Conservation (phyloP, 2,329 filamentous ascomycete species). For the Alternaria sp. region DNA sequence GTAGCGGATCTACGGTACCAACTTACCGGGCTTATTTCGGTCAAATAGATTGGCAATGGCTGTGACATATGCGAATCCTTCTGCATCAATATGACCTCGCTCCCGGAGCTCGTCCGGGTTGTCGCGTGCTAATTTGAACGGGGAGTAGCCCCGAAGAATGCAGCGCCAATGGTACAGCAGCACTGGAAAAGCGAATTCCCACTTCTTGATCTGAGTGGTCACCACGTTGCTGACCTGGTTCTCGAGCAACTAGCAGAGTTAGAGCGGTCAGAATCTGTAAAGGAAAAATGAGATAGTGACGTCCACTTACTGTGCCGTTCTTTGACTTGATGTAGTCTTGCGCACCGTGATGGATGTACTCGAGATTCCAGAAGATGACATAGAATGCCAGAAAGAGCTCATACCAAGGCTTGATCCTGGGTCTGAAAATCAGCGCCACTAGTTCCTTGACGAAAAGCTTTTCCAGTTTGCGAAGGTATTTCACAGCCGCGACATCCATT, state of each 20-base stretch:
- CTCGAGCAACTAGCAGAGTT: constrained; percentile 34
- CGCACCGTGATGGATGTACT: constrained; percentile 44
- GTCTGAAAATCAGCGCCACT: constrained; percentile 37
- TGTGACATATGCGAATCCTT: constrained; percentile 40
- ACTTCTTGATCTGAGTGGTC: constrained; percentile 41
- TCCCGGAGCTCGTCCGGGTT: constrained; percentile 41
- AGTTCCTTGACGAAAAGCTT: constrained; percentile 39
- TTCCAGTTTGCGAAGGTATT: constrained; percentile 39
- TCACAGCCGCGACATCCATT: constrained; percentile 46
- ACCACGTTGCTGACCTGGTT: constrained; percentile 43
- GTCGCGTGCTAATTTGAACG: constrained; percentile 44
- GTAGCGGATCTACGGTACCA: not conserved
- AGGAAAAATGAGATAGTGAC: not conserved
- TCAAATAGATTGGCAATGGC: constrained; percentile 34
- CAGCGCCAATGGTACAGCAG: constrained; percentile 43
- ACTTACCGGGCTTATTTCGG: constrained; percentile 34
- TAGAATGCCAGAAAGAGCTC: constrained; percentile 45
- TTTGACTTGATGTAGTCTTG: constrained; percentile 44
- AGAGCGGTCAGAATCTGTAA: constrained; percentile 11
- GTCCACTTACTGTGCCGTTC: constrained; percentile 40
- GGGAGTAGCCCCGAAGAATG: constrained; percentile 38
- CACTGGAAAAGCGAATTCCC: constrained; percentile 42
- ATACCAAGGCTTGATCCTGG: constrained; percentile 47
- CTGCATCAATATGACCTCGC: constrained; percentile 36
- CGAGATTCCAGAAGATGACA: constrained; percentile 45